Conservation (phyloP, 179 eudicot genomes). For the Gypsophila paniculata region DNA sequence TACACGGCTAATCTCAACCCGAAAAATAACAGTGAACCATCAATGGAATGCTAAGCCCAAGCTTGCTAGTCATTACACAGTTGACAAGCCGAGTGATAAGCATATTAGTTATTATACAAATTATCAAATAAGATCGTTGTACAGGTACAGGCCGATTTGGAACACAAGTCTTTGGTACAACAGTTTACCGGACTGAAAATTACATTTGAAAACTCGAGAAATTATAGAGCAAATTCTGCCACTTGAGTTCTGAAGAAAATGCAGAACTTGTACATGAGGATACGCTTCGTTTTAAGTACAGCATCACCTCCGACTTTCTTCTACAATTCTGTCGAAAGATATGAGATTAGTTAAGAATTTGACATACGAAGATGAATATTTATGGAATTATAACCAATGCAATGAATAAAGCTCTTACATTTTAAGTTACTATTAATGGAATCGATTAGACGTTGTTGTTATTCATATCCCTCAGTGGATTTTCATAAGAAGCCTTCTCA, state of each 20-base stretch:
- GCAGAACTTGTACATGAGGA: slow-evolving; percentile 13
- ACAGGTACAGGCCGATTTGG: neutral
- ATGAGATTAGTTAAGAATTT: neutral
- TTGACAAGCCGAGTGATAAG: neutral
- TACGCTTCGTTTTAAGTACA: neutral
- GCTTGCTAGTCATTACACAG: neutral
- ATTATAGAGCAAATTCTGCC: slow-evolving; percentile 14
- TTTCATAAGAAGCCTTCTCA: slow-evolving; percentile 63
- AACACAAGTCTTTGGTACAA: neutral
- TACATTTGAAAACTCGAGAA: neutral
- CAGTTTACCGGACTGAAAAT: slow-evolving; percentile 2
- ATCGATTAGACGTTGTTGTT: slow-evolving; percentile 18
- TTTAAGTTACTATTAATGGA: slow-evolving; percentile 18
- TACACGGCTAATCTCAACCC: neutral
- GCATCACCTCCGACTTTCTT: slow-evolving; percentile 1
- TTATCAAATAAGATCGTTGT: neutral
- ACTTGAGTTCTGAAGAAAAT: slow-evolving; percentile 3
- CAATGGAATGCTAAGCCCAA: neutral
- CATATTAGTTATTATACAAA: neutral
- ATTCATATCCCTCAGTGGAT: slow-evolving; percentile 39
- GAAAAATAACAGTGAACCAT: neutral
- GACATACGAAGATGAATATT: neutral
- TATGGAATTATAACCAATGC: neutral
- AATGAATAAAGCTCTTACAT: slow-evolving; percentile 27
- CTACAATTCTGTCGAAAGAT: slow-evolving; percentile 19